Conservation (phyloP, 139 green algal genomes). For the Micromonas pusilla region DNA sequence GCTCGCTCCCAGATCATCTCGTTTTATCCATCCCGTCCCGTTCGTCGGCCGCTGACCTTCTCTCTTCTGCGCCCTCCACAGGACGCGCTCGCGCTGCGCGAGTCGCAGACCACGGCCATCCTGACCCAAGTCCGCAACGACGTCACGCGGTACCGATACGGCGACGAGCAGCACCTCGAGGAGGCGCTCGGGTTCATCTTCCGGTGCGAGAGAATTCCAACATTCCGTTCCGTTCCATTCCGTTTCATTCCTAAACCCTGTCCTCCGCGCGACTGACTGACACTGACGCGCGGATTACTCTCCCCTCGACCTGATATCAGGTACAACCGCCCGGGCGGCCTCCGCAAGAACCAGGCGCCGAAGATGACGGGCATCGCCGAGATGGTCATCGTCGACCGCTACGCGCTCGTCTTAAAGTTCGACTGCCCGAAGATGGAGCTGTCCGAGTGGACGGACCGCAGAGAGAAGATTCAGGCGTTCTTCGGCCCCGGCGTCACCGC, state of each 20-base stretch:
- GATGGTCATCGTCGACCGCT: slow-evolving; percentile 56
- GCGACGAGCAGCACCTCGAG: slow-evolving; percentile 97
- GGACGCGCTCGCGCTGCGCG: slow-evolving; percentile 64
- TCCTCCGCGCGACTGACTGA: not conserved
- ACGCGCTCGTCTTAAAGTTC: slow-evolving; percentile 86
- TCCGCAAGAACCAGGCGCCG: slow-evolving; percentile 61
- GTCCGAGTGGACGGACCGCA: slow-evolving; percentile 56
- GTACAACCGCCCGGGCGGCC: slow-evolving; percentile 41
- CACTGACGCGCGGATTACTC: too few species aligned
- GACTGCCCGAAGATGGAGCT: slow-evolving; percentile 41
- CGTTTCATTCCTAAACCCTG: slow-evolving; percentile 12
- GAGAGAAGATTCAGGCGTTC: slow-evolving; percentile 80
- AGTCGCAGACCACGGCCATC: slow-evolving; percentile 83
- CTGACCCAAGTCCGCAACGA: slow-evolving; percentile 64
- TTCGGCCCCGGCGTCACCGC: slow-evolving; percentile 82
- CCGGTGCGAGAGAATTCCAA: too few species aligned
- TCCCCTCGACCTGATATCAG: too few species aligned
- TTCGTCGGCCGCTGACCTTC: too few species aligned
- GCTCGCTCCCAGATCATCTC: too few species aligned
- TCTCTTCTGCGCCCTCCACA: too few species aligned
- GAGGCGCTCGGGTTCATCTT: slow-evolving; percentile 91
- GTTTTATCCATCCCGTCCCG: too few species aligned
- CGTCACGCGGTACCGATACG: slow-evolving; percentile 70
- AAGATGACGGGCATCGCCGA: slow-evolving; percentile 70
- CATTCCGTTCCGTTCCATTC: too few species aligned